Percentiles rank a stretch among this genome's conserved stretches.
phyloP scores from a whole-genome alignment of 768 basidiomycete species.

The Wakefieldia striispora region DNA sequence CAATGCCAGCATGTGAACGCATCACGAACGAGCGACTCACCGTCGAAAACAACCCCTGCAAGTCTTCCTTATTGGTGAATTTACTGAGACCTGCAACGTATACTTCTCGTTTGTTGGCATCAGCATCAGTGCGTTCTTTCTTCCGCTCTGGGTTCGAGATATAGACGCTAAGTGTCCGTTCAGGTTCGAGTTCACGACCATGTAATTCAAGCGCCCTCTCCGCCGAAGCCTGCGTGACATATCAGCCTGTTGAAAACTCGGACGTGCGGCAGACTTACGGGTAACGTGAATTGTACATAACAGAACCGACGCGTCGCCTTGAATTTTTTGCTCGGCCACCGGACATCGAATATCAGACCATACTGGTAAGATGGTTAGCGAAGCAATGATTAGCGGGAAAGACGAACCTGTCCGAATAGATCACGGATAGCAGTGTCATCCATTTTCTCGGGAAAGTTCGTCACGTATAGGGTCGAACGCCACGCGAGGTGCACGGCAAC shows the following conservation, averaged over 20 bases:
- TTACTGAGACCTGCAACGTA: conserved; percentile 86
- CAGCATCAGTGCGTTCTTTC: conserved; percentile 86
- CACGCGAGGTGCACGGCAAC: conserved; percentile 87
- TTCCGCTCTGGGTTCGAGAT: conserved; percentile 90
- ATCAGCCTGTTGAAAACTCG: neutral
- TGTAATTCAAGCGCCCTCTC: conserved; percentile 78
- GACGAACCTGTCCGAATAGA: conserved; percentile 72
- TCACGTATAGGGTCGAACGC: conserved; percentile 92
- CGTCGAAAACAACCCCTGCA: conserved; percentile 73
- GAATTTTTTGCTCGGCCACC: conserved; percentile 98
- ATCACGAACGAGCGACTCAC: conserved; percentile 41
- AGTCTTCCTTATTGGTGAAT: conserved; percentile 72
- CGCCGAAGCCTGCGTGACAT: conserved; percentile 53
- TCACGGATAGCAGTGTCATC: conserved; percentile 77
- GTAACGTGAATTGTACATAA: conserved; percentile 87
- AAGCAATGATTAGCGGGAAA: neutral
- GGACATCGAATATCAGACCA: conserved; percentile 88
- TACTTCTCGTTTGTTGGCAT: conserved; percentile 79
- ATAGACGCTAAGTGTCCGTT: conserved; percentile 67
- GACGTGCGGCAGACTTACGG: conserved; percentile 48
- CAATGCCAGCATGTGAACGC: conserved; percentile 1
- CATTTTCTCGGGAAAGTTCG: conserved; percentile 86
- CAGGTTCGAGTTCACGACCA: conserved; percentile 69
- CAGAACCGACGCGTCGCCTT: conserved; percentile 89
- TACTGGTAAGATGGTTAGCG: conserved; percentile 48